Conservation (phyloP, 2,329 filamentous ascomycete genomes). For the Claviceps sp. region DNA sequence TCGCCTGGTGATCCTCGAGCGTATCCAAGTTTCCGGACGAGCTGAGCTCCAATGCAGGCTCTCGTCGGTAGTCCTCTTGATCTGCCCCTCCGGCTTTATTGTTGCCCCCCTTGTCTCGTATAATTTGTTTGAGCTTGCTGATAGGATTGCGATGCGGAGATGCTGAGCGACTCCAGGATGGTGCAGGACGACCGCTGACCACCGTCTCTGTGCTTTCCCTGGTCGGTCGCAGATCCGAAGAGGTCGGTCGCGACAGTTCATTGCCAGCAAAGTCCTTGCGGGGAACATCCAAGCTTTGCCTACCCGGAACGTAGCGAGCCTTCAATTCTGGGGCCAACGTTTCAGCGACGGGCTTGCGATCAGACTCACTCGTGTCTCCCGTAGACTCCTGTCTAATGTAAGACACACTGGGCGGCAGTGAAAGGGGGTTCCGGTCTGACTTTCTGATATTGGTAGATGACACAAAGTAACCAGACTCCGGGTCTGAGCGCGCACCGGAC, state of each 20-base stretch:
- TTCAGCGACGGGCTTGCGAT: conserved; percentile 17
- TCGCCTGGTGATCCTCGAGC: conserved; percentile 15
- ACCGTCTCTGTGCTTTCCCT: conserved; percentile 39
- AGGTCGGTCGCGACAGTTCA: conserved; percentile 34
- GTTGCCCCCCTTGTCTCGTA: conserved; percentile 36
- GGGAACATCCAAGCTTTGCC: conserved; percentile 35
- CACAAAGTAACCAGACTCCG: conserved; percentile 18
- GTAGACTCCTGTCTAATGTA: conserved; percentile 24
- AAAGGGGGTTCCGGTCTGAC: conserved; percentile 15
- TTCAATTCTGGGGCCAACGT: conserved; percentile 12
- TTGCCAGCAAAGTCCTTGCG: conserved; percentile 27
- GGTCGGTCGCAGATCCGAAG: conserved; percentile 36
- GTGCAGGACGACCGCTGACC: conserved; percentile 50
- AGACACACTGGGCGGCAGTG: conserved; percentile 17
- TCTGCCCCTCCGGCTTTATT: conserved; percentile 23
- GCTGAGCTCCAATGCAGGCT: conserved; percentile 15
- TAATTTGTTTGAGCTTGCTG: conserved; percentile 40
- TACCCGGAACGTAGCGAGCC: conserved; percentile 16
- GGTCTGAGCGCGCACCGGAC: conserved; percentile 16
- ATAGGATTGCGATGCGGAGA: conserved; percentile 52
- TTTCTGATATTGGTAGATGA: conserved; percentile 15
- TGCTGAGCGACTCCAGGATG: conserved; percentile 44
- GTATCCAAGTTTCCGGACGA: conserved; percentile 12
- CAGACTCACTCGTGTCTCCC: conserved; percentile 26
- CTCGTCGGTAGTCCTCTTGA: conserved; percentile 17